phyloP scores from a whole-genome alignment of 2,329 filamentous ascomycete species.

The Aspergillus novofumigatus region DNA sequence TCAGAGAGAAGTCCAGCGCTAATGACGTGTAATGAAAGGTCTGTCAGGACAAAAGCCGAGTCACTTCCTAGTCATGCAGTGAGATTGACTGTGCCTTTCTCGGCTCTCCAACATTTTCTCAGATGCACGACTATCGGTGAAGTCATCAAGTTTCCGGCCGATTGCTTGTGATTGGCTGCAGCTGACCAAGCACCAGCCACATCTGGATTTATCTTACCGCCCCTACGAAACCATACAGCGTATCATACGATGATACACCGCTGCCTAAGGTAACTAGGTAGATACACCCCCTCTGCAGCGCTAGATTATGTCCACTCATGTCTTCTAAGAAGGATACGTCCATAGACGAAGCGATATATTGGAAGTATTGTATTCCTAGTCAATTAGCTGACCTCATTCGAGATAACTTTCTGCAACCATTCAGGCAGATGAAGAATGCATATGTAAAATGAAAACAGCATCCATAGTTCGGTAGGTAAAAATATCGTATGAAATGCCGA shows the following conservation, averaged over 20 bases:
- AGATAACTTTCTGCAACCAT: background rate
- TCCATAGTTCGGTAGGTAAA: background rate
- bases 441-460: background rate
- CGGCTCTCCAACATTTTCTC: slow-evolving; percentile 4
- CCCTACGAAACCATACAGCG: background rate
- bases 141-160: slow-evolving; percentile 13
- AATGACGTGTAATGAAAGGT: background rate
- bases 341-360: background rate
- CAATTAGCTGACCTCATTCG: background rate
- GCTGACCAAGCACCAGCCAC: slow-evolving; percentile 1
- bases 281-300: too few species aligned
- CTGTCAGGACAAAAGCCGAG: background rate
- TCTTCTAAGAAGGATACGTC: background rate
- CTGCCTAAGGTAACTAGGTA: too few species aligned
- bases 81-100: background rate
- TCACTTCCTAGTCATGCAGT: background rate
- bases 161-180: slow-evolving; percentile 11
- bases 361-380: background rate
- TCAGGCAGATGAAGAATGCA: background rate
- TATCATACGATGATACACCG: background rate
- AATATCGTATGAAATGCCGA: background rate
- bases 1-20: background rate
- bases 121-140: slow-evolving; percentile 11
- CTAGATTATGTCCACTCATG: background rate
- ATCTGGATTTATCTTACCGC: background rate